Conservation (phyloP, 2,329 filamentous ascomycete genomes). For the Hypoxylon sp. region DNA sequence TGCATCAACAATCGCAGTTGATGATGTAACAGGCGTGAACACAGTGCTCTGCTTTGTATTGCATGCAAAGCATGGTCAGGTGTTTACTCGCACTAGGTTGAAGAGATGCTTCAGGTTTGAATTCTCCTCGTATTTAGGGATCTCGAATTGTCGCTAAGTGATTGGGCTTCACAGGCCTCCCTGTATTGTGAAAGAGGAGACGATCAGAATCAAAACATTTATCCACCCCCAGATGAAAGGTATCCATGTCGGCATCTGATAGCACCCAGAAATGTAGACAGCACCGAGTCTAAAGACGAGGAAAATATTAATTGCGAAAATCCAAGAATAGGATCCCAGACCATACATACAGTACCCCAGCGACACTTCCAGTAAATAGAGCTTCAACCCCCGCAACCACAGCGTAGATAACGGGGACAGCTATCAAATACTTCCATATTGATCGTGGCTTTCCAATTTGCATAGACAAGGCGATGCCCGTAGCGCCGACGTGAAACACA, state of each 20-base stretch:
- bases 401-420: conserved; percentile 78
- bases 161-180: conserved; percentile 76
- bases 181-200: conserved; percentile 94
- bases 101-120: background rate
- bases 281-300: conserved; percentile 74
- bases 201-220: conserved; percentile 84
- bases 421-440: conserved; percentile 76
- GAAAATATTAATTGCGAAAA: conserved; percentile 19
- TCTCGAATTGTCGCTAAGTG: background rate
- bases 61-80: background rate
- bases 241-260: conserved; percentile 94
- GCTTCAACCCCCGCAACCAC: conserved; percentile 82
- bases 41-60: background rate
- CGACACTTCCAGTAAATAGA: conserved; percentile 83
- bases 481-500: conserved; percentile 80
- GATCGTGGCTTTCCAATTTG: conserved; percentile 73
- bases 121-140: background rate
- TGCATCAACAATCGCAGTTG: background rate
- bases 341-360: conserved; percentile 80
- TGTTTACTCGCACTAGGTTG: background rate
- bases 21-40: background rate
- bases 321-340: background rate
- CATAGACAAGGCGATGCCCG: conserved; percentile 79
- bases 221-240: conserved; percentile 90
- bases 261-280: conserved; percentile 85